phyloP scores from a whole-genome alignment of 23 red algal genomes.

The Chondrus crispus region DNA sequence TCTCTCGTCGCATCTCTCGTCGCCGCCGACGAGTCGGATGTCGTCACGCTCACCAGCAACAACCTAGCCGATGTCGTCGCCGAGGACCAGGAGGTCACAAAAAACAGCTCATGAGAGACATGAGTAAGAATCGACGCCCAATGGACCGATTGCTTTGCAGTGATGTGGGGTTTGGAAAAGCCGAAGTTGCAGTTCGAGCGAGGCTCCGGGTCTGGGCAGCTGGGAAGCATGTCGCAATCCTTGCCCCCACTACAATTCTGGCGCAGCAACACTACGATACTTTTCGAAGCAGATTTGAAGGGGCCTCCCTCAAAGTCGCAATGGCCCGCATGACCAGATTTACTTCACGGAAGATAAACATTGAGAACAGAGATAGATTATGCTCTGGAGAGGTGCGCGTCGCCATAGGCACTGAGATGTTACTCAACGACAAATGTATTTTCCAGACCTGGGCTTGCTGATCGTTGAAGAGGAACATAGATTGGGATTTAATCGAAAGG shows the following conservation, averaged over 20 bases:
- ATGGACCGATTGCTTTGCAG: constrained; percentile 96
- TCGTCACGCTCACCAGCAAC: too few species aligned
- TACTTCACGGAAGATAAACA: not conserved
- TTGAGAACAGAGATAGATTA: constrained; percentile 26
- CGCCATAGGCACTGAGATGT: constrained; percentile 79
- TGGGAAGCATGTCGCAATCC: constrained; percentile 72
- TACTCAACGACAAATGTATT: constrained; percentile 58
- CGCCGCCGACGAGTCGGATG: too few species aligned
- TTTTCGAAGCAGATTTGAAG: constrained; percentile 14
- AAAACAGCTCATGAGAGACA: constrained; percentile 65
- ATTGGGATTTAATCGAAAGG: constrained; percentile 93
- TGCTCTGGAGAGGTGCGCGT: constrained; percentile 37
- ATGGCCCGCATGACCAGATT: constrained; percentile 52
- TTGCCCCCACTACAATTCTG: constrained; percentile 88
- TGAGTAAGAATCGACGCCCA: constrained; percentile 58
- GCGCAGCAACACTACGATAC: constrained; percentile 89
- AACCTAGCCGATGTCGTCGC: too few species aligned
- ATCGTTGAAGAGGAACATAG: constrained; percentile 95
- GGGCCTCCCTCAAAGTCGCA: not conserved
- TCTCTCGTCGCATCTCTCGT: too few species aligned
- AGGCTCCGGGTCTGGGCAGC: constrained; percentile 56
- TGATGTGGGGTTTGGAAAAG: constrained; percentile 97
- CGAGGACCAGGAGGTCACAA: constrained; percentile 54
- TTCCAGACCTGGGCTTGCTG: constrained; percentile 64
- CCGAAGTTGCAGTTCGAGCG: constrained; percentile 92